A percentile compares a stretch with the other conserved stretches of the same genome.
phyloP scores from a whole-genome alignment of 2,329 filamentous ascomycete genomes.

The Paramyrothecium sp. region DNA sequence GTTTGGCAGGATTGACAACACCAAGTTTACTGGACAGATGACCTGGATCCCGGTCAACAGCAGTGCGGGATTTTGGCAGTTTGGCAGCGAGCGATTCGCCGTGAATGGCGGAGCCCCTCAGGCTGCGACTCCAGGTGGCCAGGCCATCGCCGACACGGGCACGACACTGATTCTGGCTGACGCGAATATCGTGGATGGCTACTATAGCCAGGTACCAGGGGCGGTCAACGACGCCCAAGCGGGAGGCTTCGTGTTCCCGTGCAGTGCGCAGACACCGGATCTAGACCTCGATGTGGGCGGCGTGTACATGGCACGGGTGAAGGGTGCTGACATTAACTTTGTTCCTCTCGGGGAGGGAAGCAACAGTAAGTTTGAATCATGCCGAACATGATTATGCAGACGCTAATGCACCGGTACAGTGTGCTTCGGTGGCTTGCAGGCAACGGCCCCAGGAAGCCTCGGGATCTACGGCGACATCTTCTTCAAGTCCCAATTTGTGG shows the following conservation, averaged over 20 bases:
- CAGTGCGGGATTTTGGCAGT: slow-evolving; percentile 63
- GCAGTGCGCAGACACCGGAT: slow-evolving; percentile 43
- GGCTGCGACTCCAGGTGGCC: slow-evolving; percentile 31
- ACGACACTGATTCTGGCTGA: slow-evolving; percentile 64
- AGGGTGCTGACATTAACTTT: slow-evolving; percentile 54
- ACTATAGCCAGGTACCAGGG: slow-evolving; percentile 47
- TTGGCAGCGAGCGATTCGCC: slow-evolving; percentile 50
- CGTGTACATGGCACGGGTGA: slow-evolving; percentile 54
- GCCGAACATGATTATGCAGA: slow-evolving; percentile 2
- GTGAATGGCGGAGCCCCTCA: slow-evolving; percentile 44
- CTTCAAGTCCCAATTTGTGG: slow-evolving; percentile 61
- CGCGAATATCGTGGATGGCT: slow-evolving; percentile 45
- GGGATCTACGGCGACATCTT: slow-evolving; percentile 64
- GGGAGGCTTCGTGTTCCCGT: slow-evolving; percentile 48
- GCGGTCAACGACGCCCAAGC: slow-evolving; percentile 35
- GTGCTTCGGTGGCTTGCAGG: slow-evolving; percentile 70
- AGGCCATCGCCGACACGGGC: slow-evolving; percentile 57
- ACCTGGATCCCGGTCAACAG: slow-evolving; percentile 60
- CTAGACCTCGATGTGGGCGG: slow-evolving; percentile 56
- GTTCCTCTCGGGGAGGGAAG: slow-evolving; percentile 47
- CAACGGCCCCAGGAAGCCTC: slow-evolving; percentile 46
- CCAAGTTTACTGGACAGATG: slow-evolving; percentile 61
- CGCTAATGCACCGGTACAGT: slow-evolving; percentile 26
- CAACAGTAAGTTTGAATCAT: slow-evolving; percentile 30
- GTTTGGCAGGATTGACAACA: slow-evolving; percentile 64